Evolutionary conservation across 2,329 filamentous ascomycete genomes (phyloP), one percentile per base, ranked within the genome.

Genomic region (Verticillium tricorpus): DNA sequence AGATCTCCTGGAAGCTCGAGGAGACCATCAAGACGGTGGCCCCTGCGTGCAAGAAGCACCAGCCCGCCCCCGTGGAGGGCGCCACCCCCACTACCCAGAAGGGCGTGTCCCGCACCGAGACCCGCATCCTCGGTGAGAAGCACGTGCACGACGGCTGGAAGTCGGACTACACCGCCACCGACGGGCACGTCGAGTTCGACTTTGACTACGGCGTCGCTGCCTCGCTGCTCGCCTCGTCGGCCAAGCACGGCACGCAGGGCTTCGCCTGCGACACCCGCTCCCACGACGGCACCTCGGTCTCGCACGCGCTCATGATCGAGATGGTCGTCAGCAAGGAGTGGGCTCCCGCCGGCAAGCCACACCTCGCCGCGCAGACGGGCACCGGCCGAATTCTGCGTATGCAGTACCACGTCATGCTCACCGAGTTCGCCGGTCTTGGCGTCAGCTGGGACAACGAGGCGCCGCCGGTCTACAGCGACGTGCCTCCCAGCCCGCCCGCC

Each of bases 361-460:
- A 80, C 60, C 81, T 92, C 58, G 85, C 91, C 57, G 93, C 92
- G 0, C 92, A 93, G 58, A 97, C 94, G 0, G 94, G 94, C 64
- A 90, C 93, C 2, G 95, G 94, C 0, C 87, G 94, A 66, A 94
- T 98, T 59, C 81, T 99, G 64, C 86, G 94, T 67, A 97, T 97
- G 85, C 92, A 66, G 73, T 98, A 97, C 79, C 87, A 85, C 69
- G 82, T 95, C 60, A 81, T 87, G 62, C 83, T 98, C 61, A 97
- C 93, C 4, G 90, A 96, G 77, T 86, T 91, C 63, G 85, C 86
- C 22, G 94, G 94, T 19, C 85, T 97, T 72, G 93, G 94, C 58
- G 93, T 99, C 69, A 92, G 90, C 68, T 99, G 95, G 94, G 94
- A 98, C 69, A 94, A 97, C 76, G 94, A 99, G 79, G 88, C 91